phyloP scores from a whole-genome alignment of 139 green algal species.

The Auxenochlorella pyrenoidosa region DNA sequence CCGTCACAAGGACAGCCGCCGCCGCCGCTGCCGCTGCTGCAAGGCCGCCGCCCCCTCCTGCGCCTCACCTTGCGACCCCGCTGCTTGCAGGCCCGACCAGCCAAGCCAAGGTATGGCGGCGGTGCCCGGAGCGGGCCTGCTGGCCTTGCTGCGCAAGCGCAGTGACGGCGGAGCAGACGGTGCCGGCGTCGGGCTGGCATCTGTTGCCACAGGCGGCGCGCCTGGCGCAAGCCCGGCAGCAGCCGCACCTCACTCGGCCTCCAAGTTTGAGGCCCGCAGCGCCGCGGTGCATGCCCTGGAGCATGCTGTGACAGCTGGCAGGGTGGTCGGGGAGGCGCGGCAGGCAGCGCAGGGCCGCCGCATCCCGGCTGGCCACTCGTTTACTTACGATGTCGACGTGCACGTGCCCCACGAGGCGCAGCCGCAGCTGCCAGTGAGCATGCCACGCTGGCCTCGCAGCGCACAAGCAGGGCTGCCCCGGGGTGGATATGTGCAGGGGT shows the following conservation, averaged over 20 bases:
- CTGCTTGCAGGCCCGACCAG: not conserved
- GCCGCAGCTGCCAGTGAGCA: constrained; percentile 59
- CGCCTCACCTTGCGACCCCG: not conserved
- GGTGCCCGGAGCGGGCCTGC: constrained; percentile 29
- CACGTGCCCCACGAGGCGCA: constrained; percentile 36
- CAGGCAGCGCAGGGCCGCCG: constrained; percentile 6
- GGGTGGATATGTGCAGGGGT: too few species aligned
- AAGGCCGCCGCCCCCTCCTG: too few species aligned
- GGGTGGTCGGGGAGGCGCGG: not conserved
- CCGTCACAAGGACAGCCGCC: not conserved
- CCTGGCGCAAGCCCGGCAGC: not conserved
- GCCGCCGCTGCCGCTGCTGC: not conserved
- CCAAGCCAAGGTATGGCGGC: constrained; percentile 3
- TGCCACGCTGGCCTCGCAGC: not conserved
- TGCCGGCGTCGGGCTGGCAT: not conserved
- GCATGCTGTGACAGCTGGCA: constrained; percentile 30
- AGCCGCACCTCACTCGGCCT: not conserved
- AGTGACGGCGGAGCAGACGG: not conserved
- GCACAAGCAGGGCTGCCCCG: too few species aligned
- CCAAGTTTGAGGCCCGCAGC: constrained; percentile 38
- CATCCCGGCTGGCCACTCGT: not conserved
- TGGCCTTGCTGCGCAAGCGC: constrained; percentile 22
- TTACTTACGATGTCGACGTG: constrained; percentile 20
- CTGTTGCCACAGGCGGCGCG: not conserved
- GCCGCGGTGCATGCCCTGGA: constrained; percentile 49